Percentiles rank a stretch among this genome's conserved stretches.
Evolutionary conservation across 495 filamentous ascomycete species (phyloP).

Genomic region (Talaromyces stipitatus): DNA sequence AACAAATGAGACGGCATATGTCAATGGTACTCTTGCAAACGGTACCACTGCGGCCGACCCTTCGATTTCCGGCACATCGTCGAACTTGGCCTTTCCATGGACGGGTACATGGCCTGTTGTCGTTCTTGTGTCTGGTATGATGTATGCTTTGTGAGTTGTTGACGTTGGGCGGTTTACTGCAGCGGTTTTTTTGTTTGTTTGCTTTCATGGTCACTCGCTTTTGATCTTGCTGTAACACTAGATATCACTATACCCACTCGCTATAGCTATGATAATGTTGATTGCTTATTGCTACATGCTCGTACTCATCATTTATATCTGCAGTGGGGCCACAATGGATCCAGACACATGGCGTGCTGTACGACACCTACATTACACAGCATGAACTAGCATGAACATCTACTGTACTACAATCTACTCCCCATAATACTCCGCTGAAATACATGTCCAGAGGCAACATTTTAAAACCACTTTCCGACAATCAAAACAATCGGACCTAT

Average conservation of each 20-base stretch:
- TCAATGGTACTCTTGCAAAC: constrained; percentile 83
- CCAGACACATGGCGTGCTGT: not conserved
- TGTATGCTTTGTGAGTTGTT: not conserved
- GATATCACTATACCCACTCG: not conserved
- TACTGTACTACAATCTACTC: too few species aligned
- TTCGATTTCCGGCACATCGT: constrained; percentile 9
- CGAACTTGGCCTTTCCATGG: constrained; percentile 1
- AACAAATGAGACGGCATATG: constrained; percentile 58
- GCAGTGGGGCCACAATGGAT: not conserved
- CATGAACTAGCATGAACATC: too few species aligned
- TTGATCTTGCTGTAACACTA: not conserved
- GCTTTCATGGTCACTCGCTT: not conserved
- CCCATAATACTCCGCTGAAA: too few species aligned
- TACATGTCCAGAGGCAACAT: too few species aligned
- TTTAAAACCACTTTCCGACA: too few species aligned
- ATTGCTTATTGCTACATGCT: constrained; percentile 19
- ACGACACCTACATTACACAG: not conserved
- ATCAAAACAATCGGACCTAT: too few species aligned
- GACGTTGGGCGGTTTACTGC: not conserved
- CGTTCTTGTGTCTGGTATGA: constrained; percentile 13
- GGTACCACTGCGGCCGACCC: constrained; percentile 62
- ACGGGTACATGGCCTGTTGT: constrained; percentile 33
- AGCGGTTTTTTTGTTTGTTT: not conserved
- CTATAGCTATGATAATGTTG: constrained; percentile 24
- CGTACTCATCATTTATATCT: not conserved